Percentiles rank a stretch among this genome's conserved stretches.
These are phyloP conservation scores for Xylaria bambusicola DNA, from an alignment of 495 filamentous ascomycete species.

Conservation along the genomic window DNA sequence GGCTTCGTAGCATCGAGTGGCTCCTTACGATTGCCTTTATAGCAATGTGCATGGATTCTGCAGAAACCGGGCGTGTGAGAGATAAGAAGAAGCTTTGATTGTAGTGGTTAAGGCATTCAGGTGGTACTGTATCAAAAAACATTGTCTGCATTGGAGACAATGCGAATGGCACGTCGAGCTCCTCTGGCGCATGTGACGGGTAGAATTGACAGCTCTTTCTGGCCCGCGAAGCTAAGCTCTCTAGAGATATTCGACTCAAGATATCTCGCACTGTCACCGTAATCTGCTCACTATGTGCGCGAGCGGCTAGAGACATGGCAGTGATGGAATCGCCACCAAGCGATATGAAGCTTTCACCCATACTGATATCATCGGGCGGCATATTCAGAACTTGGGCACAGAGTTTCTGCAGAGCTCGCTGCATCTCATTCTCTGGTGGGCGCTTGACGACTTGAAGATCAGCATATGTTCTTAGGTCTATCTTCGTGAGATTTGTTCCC, in stretches of 20 bases:
- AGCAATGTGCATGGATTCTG: slow-evolving; percentile 39
- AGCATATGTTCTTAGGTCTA: too few relatives aligned
- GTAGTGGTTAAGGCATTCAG: slow-evolving; percentile 52
- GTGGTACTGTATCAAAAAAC: slow-evolving; percentile 51
- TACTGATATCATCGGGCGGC: neutral
- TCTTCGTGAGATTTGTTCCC: too few relatives aligned
- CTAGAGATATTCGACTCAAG: slow-evolving; percentile 41
- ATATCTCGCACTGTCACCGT: slow-evolving; percentile 40
- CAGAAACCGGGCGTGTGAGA: slow-evolving; percentile 40
- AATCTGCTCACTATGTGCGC: slow-evolving; percentile 32
- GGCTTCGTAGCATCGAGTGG: slow-evolving; percentile 34
- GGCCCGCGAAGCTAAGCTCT: slow-evolving; percentile 20
- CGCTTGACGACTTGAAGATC: too few relatives aligned
- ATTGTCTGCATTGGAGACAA: slow-evolving; percentile 63
- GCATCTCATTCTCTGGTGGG: neutral
- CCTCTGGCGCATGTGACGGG: too few relatives aligned
- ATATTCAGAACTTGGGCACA: slow-evolving; percentile 10
- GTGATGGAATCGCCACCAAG: slow-evolving; percentile 62
- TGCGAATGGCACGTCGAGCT: slow-evolving; percentile 24
- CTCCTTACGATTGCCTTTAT: slow-evolving; percentile 53
- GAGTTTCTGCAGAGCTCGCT: neutral
- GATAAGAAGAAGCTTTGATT: slow-evolving; percentile 63
- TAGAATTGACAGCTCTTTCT: neutral
- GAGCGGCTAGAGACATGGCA: slow-evolving; percentile 59
- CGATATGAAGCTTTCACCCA: slow-evolving; percentile 15